Conservation (phyloP, 495 filamentous ascomycete genomes). For the Aspergillus panamensis region DNA sequence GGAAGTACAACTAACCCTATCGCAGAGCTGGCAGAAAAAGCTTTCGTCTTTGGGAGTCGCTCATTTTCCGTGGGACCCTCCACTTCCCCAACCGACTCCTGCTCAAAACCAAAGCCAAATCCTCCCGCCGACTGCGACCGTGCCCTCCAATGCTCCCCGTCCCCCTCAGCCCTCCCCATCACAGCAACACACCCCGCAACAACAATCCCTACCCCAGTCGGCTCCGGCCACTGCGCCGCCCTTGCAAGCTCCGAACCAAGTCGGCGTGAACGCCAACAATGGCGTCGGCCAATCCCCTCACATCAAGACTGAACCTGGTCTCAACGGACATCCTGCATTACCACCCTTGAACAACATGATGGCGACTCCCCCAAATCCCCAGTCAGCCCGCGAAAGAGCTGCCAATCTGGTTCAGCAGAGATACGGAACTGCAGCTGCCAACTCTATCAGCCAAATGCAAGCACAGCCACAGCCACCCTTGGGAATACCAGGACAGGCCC, state of each 20-base stretch:
- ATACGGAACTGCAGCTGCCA: slow-evolving; percentile 67
- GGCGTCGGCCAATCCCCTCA: slow-evolving; percentile 43
- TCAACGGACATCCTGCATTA: slow-evolving; percentile 46
- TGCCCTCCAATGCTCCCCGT: slow-evolving; percentile 59
- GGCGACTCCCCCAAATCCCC: slow-evolving; percentile 36
- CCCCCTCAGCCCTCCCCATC: slow-evolving; percentile 27
- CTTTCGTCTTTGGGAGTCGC: slow-evolving; percentile 78
- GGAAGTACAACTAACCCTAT: slow-evolving; percentile 19
- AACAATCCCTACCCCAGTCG: slow-evolving; percentile 34
- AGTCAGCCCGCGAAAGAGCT: slow-evolving; percentile 64
- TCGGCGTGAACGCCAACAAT: slow-evolving; percentile 19
- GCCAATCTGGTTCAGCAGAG: slow-evolving; percentile 62
- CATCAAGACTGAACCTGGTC: slow-evolving; percentile 75
- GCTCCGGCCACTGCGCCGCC: slow-evolving; percentile 22
- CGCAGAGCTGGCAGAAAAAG: slow-evolving; percentile 88
- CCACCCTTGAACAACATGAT: slow-evolving; percentile 36
- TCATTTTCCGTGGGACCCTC: slow-evolving; percentile 92
- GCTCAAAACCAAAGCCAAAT: slow-evolving; percentile 35
- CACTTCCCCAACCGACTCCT: slow-evolving; percentile 46
- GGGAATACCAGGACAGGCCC: slow-evolving; percentile 42
- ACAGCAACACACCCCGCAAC: slow-evolving; percentile 35
- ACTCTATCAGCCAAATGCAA: slow-evolving; percentile 64
- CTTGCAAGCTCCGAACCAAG: slow-evolving; percentile 22
- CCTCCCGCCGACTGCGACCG: slow-evolving; percentile 45
- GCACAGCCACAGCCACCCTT: slow-evolving; percentile 38